Evolutionary conservation across 1,284 basidiomycete species (phyloP).

Genomic region (Hemileia vastatrix): DNA sequence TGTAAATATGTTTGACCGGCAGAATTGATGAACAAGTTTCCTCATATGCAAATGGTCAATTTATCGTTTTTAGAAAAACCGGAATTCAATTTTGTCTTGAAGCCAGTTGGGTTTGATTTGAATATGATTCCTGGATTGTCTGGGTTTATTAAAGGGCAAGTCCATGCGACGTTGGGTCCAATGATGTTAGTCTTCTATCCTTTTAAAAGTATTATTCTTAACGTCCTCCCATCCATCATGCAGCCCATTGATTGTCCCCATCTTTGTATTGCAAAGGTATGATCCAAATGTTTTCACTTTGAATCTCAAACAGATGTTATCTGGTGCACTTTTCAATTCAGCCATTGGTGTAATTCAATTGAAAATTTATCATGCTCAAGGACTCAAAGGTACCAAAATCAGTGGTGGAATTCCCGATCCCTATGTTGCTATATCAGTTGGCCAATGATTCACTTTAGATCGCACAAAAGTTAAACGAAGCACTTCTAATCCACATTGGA

Average conservation of each 20-base stretch:
- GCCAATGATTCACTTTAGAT: constrained; percentile 51
- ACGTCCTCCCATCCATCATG: no score
- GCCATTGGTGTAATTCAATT: constrained; percentile 88
- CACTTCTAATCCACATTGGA: constrained; percentile 70
- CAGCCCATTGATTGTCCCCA: constrained; percentile 41
- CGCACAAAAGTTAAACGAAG: constrained; percentile 35
- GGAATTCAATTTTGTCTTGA: constrained; percentile 86
- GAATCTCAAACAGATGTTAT: constrained; percentile 88
- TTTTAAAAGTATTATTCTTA: not conserved
- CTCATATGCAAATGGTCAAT: constrained; percentile 64
- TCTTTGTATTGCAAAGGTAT: constrained; percentile 87
- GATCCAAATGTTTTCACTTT: constrained; percentile 82
- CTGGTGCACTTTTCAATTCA: constrained; percentile 68
- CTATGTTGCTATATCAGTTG: constrained; percentile 66
- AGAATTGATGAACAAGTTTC: constrained; percentile 73
- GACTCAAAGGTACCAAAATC: constrained; percentile 58
- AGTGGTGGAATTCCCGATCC: constrained; percentile 95
- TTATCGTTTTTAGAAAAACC: constrained; percentile 86
- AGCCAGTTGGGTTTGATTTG: constrained; percentile 88
- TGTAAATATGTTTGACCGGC: no score
- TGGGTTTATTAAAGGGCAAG: constrained; percentile 83
- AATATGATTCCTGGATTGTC: constrained; percentile 79
- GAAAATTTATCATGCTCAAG: constrained; percentile 62
- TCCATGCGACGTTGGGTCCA: constrained; percentile 54
- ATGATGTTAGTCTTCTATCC: constrained; percentile 27